Evolutionary conservation across 202 grass and related monocot genomes (phyloP), one percentile per base, ranked within the genome.

Genomic region (Musa balbisiana): DNA sequence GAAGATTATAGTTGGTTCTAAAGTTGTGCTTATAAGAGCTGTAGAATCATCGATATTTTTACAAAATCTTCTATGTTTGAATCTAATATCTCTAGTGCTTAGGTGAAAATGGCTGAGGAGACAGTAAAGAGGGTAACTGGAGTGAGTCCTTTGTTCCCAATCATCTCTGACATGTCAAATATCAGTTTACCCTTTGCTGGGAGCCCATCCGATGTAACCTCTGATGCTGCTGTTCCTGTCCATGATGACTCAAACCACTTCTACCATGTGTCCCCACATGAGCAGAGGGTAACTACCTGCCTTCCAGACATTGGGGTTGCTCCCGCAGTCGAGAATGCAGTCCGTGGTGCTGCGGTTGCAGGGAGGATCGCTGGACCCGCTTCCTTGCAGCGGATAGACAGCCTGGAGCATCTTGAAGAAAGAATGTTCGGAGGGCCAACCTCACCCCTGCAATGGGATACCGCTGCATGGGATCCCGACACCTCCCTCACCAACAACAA

Each of bases 71-170:
- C 14, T 52, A 11, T 58, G 25, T 14, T n/a, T 12, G 11, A 87
- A 51, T 26, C 59, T 59, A 76, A 70, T 14, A 51, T 51, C 2
- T 74, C 29, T 55, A 75, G 1, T n/a, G 11, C 85, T 67, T 58
- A 96, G 92, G 84, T 92, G 69, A 96, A 88, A 65, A 88, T 96
- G 92, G 87, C 82, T 17, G 87, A 92, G 81, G 85, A 92, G 20
- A 79, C 74, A 2, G 73, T 96, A 49, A 92, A 90, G 74, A 88
- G 84, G 60, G 20, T 84, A 15, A 82, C 74, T 22, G 24, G 77
- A 69, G 68, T 16, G 11, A 81, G 20, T 62, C 59, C 81, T 77
- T 33, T 80, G 0, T 78, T 75, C 10, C 69, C 27, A 4, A 71
- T 52, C 23, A 29, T 85, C 43, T 85, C 87, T 21, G 89, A 90